Evolutionary conservation across 495 filamentous ascomycete species (phyloP).

Genomic region (Staphylotrichum longicolle): DNA sequence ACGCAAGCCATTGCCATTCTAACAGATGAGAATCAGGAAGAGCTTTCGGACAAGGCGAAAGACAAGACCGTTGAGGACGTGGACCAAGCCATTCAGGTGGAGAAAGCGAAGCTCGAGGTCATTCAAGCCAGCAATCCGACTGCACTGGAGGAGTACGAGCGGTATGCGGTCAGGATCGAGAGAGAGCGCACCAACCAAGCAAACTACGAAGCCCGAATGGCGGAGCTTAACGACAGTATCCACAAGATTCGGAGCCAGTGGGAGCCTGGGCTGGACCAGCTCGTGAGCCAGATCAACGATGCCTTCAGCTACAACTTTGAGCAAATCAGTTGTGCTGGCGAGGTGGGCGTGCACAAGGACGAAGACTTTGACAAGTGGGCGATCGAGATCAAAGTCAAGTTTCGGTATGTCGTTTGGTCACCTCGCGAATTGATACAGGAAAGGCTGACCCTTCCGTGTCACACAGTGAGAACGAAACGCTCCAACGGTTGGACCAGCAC

Average conservation of each 20-base stretch:
- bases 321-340: constrained; percentile 92
- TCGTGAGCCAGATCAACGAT: constrained; percentile 78
- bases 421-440: background rate
- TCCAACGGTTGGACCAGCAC: constrained; percentile 82
- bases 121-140: constrained; percentile 76
- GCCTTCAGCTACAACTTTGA: constrained; percentile 88
- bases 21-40: constrained; percentile 31
- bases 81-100: constrained; percentile 69
- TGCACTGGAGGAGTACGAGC: constrained; percentile 76
- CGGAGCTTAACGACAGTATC: constrained; percentile 55
- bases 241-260: constrained; percentile 57
- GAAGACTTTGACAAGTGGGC: constrained; percentile 92
- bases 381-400: constrained; percentile 91
- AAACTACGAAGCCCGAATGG: constrained; percentile 50
- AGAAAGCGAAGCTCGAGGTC: constrained; percentile 69
- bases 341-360: constrained; percentile 77
- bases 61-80: constrained; percentile 60
- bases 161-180: constrained; percentile 56
- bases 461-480: constrained; percentile 69
- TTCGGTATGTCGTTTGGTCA: constrained; percentile 60
- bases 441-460: constrained; percentile 1
- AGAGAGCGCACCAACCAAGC: constrained; percentile 41
- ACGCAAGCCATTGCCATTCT: constrained; percentile 20
- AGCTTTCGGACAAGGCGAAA: constrained; percentile 36
- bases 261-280: constrained; percentile 79